Percentiles rank a stretch among this genome's conserved stretches.
These are phyloP conservation scores for Noccaea caerulescens DNA, from an alignment of 345 rosid species.

Conservation along the genomic window DNA sequence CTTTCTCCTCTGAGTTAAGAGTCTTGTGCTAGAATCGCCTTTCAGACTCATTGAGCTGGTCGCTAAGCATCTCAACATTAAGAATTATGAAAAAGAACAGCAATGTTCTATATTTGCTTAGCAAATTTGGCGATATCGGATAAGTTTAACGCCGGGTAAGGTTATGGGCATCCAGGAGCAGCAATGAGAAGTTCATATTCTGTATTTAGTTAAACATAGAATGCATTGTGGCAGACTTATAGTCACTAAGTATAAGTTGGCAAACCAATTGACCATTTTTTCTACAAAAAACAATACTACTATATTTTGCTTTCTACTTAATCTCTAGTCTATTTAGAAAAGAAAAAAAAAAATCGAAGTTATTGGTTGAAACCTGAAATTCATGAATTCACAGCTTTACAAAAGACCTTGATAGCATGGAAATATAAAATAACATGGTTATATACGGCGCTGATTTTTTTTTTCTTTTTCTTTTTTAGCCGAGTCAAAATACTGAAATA, in stretches of 20 bases:
- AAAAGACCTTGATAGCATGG: too few species aligned
- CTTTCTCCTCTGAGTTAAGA: too few species aligned
- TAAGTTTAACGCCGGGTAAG: neutral
- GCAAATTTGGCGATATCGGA: neutral
- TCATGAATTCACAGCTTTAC: too few species aligned
- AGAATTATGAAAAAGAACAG: slow-evolving; percentile 13
- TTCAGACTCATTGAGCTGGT: slow-evolving; percentile 9
- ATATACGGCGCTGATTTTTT: neutral
- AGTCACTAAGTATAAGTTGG: neutral
- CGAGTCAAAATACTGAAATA: neutral
- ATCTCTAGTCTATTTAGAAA: neutral
- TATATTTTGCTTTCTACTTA: neutral
- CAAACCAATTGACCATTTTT: slow-evolving; percentile 14
- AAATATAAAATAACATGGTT: neutral
- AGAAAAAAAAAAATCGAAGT: too few species aligned
- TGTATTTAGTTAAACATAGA: slow-evolving; percentile 5
- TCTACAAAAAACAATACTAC: neutral
- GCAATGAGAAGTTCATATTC: slow-evolving; percentile 16
- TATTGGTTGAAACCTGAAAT: too few species aligned
- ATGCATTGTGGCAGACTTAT: slow-evolving; percentile 23
- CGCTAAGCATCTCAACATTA: slow-evolving; percentile 16
- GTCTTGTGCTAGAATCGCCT: neutral
- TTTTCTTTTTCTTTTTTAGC: neutral
- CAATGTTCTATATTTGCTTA: slow-evolving; percentile 12
- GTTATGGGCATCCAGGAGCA: slow-evolving; percentile 6